Percentiles rank a stretch among this genome's conserved stretches.
phyloP scores from a whole-genome alignment of 768 basidiomycete genomes.

The Boletus rubropictus region DNA sequence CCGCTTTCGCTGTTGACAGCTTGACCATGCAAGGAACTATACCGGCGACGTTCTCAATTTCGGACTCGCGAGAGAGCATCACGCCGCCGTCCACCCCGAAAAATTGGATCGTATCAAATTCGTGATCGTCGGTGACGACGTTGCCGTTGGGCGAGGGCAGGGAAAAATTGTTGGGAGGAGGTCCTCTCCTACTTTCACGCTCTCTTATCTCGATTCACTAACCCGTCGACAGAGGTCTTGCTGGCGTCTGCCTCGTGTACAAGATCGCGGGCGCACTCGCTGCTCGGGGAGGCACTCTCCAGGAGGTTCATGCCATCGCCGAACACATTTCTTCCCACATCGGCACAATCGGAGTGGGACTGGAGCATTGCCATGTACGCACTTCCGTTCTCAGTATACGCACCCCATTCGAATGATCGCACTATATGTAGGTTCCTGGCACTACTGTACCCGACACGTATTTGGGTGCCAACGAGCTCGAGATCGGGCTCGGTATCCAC shows the following conservation, averaged over 20 bases:
- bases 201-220: neutral
- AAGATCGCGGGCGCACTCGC: constrained; percentile 88
- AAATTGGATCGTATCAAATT: constrained; percentile 66
- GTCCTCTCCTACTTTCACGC: constrained; percentile 25
- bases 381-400: neutral
- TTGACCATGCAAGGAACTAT: constrained; percentile 55
- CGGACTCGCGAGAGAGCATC: constrained; percentile 82
- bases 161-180: constrained; percentile 82
- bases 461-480: constrained; percentile 61
- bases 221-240: constrained; percentile 56
- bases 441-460: constrained; percentile 54
- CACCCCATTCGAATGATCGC: neutral
- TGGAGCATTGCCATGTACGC: constrained; percentile 82
- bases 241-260: constrained; percentile 79
- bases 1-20: constrained; percentile 4
- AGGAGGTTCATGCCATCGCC: constrained; percentile 62
- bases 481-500: constrained; percentile 89
- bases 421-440: constrained; percentile 61
- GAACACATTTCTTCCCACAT: constrained; percentile 61
- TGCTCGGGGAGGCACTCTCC: constrained; percentile 55
- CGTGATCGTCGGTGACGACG: constrained; percentile 85
- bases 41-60: constrained; percentile 91
- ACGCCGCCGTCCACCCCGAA: constrained; percentile 62
- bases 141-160: constrained; percentile 76
- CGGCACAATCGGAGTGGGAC: constrained; percentile 79